These are phyloP conservation scores for Rhododendron molle DNA, from an alignment of 148 eudicot genomes.

Conservation along the genomic window DNA sequence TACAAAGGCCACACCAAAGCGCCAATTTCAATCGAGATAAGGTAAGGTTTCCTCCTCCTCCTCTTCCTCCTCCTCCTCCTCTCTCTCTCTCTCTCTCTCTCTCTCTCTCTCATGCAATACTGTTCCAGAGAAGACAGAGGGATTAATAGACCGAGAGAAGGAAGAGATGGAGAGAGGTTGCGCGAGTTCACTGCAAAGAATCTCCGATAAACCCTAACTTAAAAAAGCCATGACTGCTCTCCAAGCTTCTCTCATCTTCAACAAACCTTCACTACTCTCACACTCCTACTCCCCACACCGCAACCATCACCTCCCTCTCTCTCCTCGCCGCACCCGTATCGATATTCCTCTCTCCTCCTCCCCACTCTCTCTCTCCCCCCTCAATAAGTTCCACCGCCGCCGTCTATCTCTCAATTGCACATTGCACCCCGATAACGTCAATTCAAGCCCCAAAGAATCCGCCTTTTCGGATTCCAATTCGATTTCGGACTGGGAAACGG, in stretches of 20 bases:
- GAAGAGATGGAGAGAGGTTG: background rate
- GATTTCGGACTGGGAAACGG: conserved; percentile 1
- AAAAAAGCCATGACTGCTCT: conserved; percentile 38
- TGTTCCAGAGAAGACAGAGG: background rate
- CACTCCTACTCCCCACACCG: conserved; percentile 5
- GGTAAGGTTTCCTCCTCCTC: conserved; percentile 21
- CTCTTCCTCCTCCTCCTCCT: conserved; percentile 3
- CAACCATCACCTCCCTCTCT: conserved; percentile 24
- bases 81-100: background rate
- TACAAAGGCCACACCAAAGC: conserved; percentile 20
- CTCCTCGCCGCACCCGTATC: background rate
- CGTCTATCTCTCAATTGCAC: conserved; percentile 20
- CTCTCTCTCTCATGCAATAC: background rate
- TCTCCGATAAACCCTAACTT: conserved; percentile 6
- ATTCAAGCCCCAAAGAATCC: conserved; percentile 20
- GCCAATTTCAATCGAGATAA: conserved; percentile 54
- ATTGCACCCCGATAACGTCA: conserved; percentile 31
- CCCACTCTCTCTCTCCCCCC: background rate
- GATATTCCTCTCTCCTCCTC: background rate
- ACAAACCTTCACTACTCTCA: conserved; percentile 38
- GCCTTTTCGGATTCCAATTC: conserved; percentile 11
- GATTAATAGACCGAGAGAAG: background rate
- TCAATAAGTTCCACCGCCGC: conserved; percentile 16
- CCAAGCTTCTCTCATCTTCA: conserved; percentile 59
- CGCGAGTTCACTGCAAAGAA: background rate